Evolutionary conservation across 805 yeast genomes (phyloP).

Genomic region (Metschnikowia cubensis): DNA sequence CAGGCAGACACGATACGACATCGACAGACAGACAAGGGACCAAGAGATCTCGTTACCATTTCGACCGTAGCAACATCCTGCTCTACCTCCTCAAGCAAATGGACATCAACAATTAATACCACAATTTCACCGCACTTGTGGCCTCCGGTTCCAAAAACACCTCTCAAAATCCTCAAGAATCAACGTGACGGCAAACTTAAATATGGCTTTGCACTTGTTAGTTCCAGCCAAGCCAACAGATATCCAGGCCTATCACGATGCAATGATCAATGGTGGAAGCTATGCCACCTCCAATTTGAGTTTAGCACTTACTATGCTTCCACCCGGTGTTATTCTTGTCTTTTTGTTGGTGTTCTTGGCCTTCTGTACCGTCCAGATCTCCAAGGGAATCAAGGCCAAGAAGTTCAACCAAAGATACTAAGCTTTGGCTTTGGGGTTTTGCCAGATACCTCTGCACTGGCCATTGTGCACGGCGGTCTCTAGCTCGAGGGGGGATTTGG

Average conservation of each 20-base stretch:
- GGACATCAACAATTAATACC: conserved; percentile 22
- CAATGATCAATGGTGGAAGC: conserved; percentile 42
- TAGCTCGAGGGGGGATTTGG: not conserved
- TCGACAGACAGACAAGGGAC: too few relatives aligned
- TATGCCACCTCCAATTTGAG: conserved; percentile 40
- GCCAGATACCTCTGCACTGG: not conserved
- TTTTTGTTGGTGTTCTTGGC: conserved; percentile 55
- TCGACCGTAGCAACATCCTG: conserved; percentile 41
- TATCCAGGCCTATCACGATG: conserved; percentile 30
- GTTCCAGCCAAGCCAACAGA: conserved; percentile 33
- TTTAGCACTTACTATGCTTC: conserved; percentile 50
- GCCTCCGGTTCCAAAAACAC: conserved; percentile 35
- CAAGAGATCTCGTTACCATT: conserved; percentile 31
- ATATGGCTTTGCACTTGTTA: conserved; percentile 39
- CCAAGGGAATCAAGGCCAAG: conserved; percentile 40
- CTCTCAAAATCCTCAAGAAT: conserved; percentile 14
- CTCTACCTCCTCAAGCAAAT: conserved; percentile 27
- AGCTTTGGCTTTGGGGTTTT: not conserved
- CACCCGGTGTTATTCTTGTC: conserved; percentile 72
- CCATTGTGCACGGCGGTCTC: not conserved
- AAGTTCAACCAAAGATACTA: conserved; percentile 30
- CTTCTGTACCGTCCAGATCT: conserved; percentile 31
- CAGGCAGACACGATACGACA: too few relatives aligned
- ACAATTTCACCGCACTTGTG: conserved; percentile 37
- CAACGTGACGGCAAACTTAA: conserved; percentile 24